Percentiles rank a stretch among this genome's conserved stretches.
These are phyloP conservation scores for Gracilaria domingensis DNA, from an alignment of 23 red algal genomes.

Conservation along the genomic window DNA sequence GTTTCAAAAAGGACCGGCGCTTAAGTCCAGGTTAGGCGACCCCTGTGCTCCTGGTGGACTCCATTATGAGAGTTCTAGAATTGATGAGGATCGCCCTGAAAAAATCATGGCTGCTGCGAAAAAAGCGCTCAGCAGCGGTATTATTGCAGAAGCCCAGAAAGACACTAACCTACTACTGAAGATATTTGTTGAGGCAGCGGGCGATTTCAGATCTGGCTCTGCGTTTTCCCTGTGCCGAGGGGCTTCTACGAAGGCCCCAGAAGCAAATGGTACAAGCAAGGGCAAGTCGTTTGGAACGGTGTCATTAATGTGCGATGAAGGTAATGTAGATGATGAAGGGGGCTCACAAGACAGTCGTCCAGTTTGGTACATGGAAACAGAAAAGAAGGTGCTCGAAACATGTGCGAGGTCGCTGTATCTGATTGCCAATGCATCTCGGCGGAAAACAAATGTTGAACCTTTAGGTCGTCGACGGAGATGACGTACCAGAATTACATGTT, in stretches of 20 bases:
- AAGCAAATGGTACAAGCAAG: background rate
- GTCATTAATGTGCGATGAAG: slow-evolving; percentile 54
- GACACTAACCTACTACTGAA: slow-evolving; percentile 52
- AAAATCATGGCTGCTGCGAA: slow-evolving; percentile 64
- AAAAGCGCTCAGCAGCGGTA: slow-evolving; percentile 17
- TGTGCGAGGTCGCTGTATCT: slow-evolving; percentile 47
- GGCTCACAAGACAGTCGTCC: slow-evolving; percentile 30
- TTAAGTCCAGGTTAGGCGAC: slow-evolving; percentile 51
- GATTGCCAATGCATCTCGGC: slow-evolving; percentile 43
- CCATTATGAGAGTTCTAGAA: slow-evolving; percentile 52
- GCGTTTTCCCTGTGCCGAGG: background rate
- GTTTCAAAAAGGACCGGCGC: slow-evolving; percentile 59
- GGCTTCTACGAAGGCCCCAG: background rate
- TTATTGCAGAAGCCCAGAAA: slow-evolving; percentile 51
- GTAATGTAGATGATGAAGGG: slow-evolving; percentile 36
- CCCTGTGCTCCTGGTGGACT: slow-evolving; percentile 47
- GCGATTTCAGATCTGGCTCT: background rate
- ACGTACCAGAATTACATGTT: background rate
- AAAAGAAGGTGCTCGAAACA: slow-evolving; percentile 43
- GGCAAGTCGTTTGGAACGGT: slow-evolving; percentile 2
- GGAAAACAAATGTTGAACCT: slow-evolving; percentile 18
- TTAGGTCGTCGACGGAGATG: slow-evolving; percentile 26
- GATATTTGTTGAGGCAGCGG: slow-evolving; percentile 47
- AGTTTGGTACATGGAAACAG: slow-evolving; percentile 43
- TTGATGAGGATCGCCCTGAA: slow-evolving; percentile 58